These are phyloP conservation scores for Kuraishia piskuri DNA, from an alignment of 805 yeast species.

Conservation along the genomic window DNA sequence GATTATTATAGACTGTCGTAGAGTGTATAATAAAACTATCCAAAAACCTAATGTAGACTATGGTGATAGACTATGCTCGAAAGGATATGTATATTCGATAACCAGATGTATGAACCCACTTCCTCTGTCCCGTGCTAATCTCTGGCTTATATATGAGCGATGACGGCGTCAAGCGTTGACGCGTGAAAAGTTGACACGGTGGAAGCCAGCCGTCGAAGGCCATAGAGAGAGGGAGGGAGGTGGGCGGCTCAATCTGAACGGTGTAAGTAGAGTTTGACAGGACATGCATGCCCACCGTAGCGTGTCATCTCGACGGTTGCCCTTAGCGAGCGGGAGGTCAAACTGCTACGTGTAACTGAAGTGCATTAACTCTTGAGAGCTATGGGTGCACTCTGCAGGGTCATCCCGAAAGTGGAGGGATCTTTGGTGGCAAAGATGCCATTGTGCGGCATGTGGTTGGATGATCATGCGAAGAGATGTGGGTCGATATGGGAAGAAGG, in stretches of 20 bases:
- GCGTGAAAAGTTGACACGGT: slow-evolving; percentile 1
- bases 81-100: no score
- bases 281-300: no score
- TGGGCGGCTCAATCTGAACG: no score
- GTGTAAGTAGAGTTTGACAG: no score
- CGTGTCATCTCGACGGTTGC: neutral
- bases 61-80: neutral
- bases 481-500: no score
- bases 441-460: neutral
- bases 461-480: neutral
- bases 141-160: neutral
- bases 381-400: no score
- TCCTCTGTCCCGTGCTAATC: neutral
- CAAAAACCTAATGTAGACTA: no score
- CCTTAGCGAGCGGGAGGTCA: neutral
- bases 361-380: no score
- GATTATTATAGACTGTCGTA: neutral
- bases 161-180: neutral
- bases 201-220: no score
- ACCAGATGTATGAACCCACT: no score
- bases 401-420: neutral
- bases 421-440: neutral
- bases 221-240: no score
- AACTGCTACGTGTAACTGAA: neutral
- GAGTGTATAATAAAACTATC: neutral